Percentiles rank a stretch among this genome's conserved stretches.
These are phyloP conservation scores for Xerocomus brunneocitrinus DNA, from an alignment of 768 basidiomycete species.

Conservation along the genomic window DNA sequence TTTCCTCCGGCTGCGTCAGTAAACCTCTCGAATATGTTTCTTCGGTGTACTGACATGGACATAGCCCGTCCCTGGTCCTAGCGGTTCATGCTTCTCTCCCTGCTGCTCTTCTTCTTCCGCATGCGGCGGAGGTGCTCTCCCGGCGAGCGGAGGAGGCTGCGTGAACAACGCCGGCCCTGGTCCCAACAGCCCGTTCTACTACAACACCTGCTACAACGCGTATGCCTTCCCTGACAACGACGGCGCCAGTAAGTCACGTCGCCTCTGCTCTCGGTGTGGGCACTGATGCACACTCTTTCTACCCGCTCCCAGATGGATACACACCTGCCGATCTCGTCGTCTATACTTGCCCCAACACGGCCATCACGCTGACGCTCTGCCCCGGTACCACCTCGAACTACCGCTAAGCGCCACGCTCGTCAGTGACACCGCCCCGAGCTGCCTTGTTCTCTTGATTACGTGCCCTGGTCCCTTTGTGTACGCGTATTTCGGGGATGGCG, in stretches of 20 bases:
- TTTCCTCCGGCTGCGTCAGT: constrained; percentile 30
- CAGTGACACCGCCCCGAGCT: background rate
- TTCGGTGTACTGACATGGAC: background rate
- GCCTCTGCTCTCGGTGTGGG: background rate
- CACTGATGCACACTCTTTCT: constrained; percentile 1
- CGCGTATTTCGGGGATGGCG: background rate
- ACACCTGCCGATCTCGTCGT: constrained; percentile 27
- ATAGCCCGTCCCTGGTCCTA: constrained; percentile 29
- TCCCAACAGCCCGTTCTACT: constrained; percentile 29
- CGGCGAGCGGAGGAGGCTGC: constrained; percentile 26
- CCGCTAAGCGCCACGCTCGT: background rate
- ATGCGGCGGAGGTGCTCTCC: constrained; percentile 27
- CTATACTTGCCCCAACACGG: constrained; percentile 26
- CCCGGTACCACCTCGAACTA: constrained; percentile 21
- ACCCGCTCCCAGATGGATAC: constrained; percentile 17
- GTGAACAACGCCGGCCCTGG: constrained; percentile 25
- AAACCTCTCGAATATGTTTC: background rate
- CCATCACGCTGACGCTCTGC: constrained; percentile 29
- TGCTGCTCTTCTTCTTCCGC: constrained; percentile 29
- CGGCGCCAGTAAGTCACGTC: constrained; percentile 19
- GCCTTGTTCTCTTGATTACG: background rate
- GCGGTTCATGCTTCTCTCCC: constrained; percentile 24
- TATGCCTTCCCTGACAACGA: constrained; percentile 34
- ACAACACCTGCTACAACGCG: constrained; percentile 25
- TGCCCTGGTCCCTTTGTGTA: background rate